Evolutionary conservation across 1,284 basidiomycete species (phyloP), one percentile per base, ranked within the genome.

Genomic region (Retiboletus flavoniger): DNA sequence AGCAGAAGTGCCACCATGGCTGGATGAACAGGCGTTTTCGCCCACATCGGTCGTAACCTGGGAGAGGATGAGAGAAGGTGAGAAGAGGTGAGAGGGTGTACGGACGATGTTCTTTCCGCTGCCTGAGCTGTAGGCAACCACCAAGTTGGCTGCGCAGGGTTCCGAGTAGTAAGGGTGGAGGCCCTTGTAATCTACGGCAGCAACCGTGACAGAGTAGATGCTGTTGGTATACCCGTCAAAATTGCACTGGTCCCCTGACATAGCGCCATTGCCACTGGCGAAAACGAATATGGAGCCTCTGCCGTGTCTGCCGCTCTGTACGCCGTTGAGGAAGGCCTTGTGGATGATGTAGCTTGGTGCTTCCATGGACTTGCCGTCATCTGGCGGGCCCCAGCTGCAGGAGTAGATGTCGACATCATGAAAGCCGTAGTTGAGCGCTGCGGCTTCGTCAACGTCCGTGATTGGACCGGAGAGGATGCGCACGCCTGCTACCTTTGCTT

Each of bases 211-310:
- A 6, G 91, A 94, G 74, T 95, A 98, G 60, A 98, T 97, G 61
- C 90, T 93, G 70, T 99, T 99, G 32, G 97, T 99, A 72, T 99
- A 99, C 7, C 97, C 97, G 64, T 99, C 97, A 70, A 99, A 99
- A 73, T 99, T 99, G 78, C 97, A 99, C 74, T 99, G 97, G 69
- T 99, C 97, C 31, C 91, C 93, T 49, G 81, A 81, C 3, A 84
- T 83, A 24, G 93, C 97, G 21, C 97, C 97, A 69, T 99, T 99
- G 1, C 97, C 97, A 55, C 94, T 95, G 1, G 97, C 97, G 71
- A 99, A 99, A 35, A 99, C 97, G 65, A 92, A 99, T 59, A 99
- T 79, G 40, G 89, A 94, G 3, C 97, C 97, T 66, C 92, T 94
- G 21, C 95, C 95, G 40, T 75, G 82, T 47, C 97, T 84, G 5